Conservation (phyloP, 129 eudicot species). For the Artemisia annua region DNA sequence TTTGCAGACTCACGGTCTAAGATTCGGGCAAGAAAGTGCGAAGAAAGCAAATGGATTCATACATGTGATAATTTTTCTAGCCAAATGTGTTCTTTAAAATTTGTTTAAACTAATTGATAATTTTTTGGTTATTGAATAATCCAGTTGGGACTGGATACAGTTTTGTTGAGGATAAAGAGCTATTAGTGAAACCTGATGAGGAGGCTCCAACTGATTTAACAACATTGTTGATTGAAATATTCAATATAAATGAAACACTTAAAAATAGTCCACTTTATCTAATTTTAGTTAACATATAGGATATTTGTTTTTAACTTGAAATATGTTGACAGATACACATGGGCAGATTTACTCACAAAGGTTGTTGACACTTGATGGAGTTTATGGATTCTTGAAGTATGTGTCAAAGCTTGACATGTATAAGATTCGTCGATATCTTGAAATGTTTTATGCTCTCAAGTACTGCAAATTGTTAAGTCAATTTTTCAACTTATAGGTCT, state of each 20-base stretch:
- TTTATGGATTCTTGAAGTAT: slow-evolving; percentile 45
- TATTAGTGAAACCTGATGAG: too few relatives aligned
- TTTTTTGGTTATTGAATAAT: too few relatives aligned
- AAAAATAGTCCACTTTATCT: slow-evolving; percentile 42
- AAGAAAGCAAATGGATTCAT: too few relatives aligned
- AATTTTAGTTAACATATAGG: too few relatives aligned
- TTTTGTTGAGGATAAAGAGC: too few relatives aligned
- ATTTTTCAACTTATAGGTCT: background rate
- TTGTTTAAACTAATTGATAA: too few relatives aligned
- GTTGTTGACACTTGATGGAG: slow-evolving; percentile 45
- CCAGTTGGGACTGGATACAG: too few relatives aligned
- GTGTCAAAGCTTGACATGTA: slow-evolving; percentile 39
- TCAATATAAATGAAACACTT: slow-evolving; percentile 28
- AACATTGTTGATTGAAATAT: slow-evolving; percentile 38
- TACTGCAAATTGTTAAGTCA: slow-evolving; percentile 33
- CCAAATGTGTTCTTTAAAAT: too few relatives aligned
- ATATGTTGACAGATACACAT: slow-evolving; percentile 37
- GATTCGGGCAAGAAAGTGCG: too few relatives aligned
- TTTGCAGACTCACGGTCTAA: too few relatives aligned
- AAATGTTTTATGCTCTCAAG: slow-evolving; percentile 43
- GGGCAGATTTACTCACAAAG: slow-evolving; percentile 45
- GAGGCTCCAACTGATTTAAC: slow-evolving; percentile 30
- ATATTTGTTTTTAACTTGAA: too few relatives aligned
- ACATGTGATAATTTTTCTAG: too few relatives aligned
- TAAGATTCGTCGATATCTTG: slow-evolving; percentile 45